These are phyloP conservation scores for Suillus discolor DNA, from an alignment of 768 basidiomycete genomes.

Conservation along the genomic window DNA sequence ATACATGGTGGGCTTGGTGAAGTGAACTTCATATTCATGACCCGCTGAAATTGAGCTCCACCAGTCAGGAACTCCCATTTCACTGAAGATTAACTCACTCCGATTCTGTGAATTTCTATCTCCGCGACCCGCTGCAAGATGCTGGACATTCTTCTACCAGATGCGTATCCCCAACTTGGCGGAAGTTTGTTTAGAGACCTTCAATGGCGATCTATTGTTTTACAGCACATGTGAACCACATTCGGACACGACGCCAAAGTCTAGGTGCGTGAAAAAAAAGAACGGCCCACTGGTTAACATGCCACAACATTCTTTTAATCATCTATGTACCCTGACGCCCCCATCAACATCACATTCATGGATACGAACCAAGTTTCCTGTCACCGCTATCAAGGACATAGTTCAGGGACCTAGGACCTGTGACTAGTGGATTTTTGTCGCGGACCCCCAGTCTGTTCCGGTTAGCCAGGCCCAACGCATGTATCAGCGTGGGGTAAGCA, in stretches of 20 bases:
- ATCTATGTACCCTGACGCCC: not conserved
- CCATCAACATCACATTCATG: not conserved
- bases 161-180: conserved; percentile 5
- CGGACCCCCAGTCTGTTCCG: not conserved
- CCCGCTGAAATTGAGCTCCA: not conserved
- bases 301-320: conserved; percentile 1
- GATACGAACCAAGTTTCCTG: not conserved
- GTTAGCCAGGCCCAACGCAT: not conserved
- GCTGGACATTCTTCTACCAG: conserved; percentile 1
- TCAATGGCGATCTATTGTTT: not conserved
- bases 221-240: not conserved
- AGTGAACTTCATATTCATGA: not conserved
- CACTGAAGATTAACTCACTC: not conserved
- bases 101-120: not conserved
- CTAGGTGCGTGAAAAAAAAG: not conserved
- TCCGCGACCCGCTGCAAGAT: conserved; percentile 5
- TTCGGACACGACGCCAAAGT: not conserved
- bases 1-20: not conserved
- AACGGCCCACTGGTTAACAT: not conserved
- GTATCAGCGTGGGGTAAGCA: no score
- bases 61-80: conserved; percentile 3
- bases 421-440: not conserved
- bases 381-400: not conserved
- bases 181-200: not conserved
- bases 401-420: not conserved